These are phyloP conservation scores for Blastocystis sp. DNA, from an alignment of 352 stramenopile species.

Conservation along the genomic window DNA sequence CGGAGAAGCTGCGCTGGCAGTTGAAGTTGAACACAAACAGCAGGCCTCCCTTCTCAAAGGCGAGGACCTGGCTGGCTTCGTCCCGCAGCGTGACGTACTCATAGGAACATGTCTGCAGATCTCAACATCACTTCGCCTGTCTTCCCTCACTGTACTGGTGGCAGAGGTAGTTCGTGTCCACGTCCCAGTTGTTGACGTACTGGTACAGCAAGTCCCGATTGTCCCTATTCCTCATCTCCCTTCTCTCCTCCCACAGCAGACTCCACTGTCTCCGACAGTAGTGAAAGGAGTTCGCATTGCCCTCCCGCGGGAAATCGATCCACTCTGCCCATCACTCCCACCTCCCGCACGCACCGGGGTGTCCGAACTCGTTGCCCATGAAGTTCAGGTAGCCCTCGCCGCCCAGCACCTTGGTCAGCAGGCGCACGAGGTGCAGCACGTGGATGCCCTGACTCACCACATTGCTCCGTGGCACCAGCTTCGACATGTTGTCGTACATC, in stretches of 20 bases:
- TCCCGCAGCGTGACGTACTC: constrained; percentile 71
- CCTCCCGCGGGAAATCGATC: constrained; percentile 72
- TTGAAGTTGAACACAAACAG: constrained; percentile 72
- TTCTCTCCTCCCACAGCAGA: constrained; percentile 15
- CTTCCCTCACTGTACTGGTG: constrained; percentile 28
- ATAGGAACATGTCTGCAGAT: constrained; percentile 11
- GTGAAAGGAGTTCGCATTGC: constrained; percentile 69
- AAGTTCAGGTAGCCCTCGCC: constrained; percentile 72
- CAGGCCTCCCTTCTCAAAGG: constrained; percentile 70
- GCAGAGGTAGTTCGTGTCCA: constrained; percentile 62
- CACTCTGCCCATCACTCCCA: constrained; percentile 61
- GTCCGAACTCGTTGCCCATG: constrained; percentile 72
- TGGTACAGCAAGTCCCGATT: constrained; percentile 69
- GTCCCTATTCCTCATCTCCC: constrained; percentile 21
- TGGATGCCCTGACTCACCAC: constrained; percentile 70
- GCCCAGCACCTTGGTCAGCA: constrained; percentile 69
- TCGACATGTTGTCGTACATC: constrained; percentile 72
- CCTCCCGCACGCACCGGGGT: constrained; percentile 26
- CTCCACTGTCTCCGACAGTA: constrained; percentile 72
- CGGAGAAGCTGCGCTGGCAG: constrained; percentile 55
- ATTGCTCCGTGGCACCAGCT: constrained; percentile 13
- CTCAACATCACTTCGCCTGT: neutral
- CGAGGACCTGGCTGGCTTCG: constrained; percentile 69
- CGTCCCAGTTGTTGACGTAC: constrained; percentile 70
- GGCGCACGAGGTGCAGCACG: constrained; percentile 71